Base-by-base conservation (phyloP, 495 filamentous ascomycete genomes). In the Massariosphaeria phaeospora region DNA sequence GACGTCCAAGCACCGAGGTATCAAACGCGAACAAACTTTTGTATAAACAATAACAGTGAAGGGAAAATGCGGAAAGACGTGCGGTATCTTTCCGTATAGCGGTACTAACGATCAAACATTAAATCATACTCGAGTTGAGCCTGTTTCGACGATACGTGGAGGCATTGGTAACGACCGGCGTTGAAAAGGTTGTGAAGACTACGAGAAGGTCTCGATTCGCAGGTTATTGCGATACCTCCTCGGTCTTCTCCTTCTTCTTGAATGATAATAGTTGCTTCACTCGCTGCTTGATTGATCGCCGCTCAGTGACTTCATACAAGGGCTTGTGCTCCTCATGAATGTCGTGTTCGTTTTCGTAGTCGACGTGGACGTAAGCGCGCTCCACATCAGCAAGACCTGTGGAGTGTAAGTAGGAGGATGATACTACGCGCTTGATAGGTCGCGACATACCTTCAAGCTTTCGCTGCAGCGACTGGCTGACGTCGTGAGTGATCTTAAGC, bases 321-420 rank as follows among this genome's bases (percentile, higher is more conserved):
- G 75, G 75, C 55, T 79, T 77, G 59, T 80, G 77, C 62, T 81
- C 77, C 48, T 76, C 69, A 26, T 74, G 55, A 39, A 74, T 64
- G 41, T 78, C 70, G 41, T 81, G 59, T 13, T 63, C 48, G 29
- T 55, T 45, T 35, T 63, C 59, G 55, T 80, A 79, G 61, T 79
- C 78, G 25, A 80, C 74, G 57, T 81, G 77, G 21, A 80, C 77
- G 57, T 79, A 81, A 3, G 77, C 77, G 43, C 77, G 64, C 51
- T 79, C 77, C 12, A 81, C 76, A 62, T 76, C 72, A 9, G 70
- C 59, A 18, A 79, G 64, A 9, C 67, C 75, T 63, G 20, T 17
- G 24, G 7, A 7, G 17, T 5, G 40, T 57, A 26, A 61, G 44
- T 34, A 9, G 29, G 18, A 31, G 45, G 15, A 24, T 15, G 24